Evolutionary conservation across 2,329 filamentous ascomycete species (phyloP), one percentile per base, ranked within the genome.

Genomic region (Allantophomopsis lycopodina): DNA sequence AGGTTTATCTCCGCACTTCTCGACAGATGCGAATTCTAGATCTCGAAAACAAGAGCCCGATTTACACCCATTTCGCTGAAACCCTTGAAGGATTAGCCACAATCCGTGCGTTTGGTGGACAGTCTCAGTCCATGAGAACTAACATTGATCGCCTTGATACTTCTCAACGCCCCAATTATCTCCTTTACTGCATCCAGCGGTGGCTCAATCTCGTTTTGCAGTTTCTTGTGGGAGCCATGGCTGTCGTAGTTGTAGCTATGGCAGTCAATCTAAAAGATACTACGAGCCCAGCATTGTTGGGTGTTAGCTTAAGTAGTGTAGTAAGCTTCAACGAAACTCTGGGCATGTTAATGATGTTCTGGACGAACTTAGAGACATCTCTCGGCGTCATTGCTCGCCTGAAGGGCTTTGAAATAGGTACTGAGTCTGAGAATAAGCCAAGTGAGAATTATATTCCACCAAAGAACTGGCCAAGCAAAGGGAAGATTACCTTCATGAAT

Each of bases 321-420:
- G 59, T 76, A 16, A 30, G 36, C 16, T 63, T 14, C 52, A 73
- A 17, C 60, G 73, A 8, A 52, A 56, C 2, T 37, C 47, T 36
- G 58, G 55, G 15, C 63, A 60, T 35, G 3, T 7, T 46, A 4
- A 39, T 46, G 14, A 36, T 28, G 8, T 17, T 17, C 13, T 76
- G 70, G 70, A 74, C 71, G 0, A 61, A 62, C 33, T 55, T 76
- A 11, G 73, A 76, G 46, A 76, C 70, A 0, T 63, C 65, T 35
- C 65, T 76, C 35, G 72, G 72, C 10, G 70, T 70, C 12, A 63
- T 77, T 11, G 60, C 65, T 5, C 62, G 73, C 20, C 62, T 75
- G 45, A 69, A 67, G 49, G 59, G 62, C n/a, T 74, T 73, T 44
- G 61, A 59, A 1, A 56, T 58, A 47, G 59, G 72, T 39, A 51